Base-by-base conservation (phyloP, 805 yeast genomes). In the Debaryomyces castellii region DNA sequence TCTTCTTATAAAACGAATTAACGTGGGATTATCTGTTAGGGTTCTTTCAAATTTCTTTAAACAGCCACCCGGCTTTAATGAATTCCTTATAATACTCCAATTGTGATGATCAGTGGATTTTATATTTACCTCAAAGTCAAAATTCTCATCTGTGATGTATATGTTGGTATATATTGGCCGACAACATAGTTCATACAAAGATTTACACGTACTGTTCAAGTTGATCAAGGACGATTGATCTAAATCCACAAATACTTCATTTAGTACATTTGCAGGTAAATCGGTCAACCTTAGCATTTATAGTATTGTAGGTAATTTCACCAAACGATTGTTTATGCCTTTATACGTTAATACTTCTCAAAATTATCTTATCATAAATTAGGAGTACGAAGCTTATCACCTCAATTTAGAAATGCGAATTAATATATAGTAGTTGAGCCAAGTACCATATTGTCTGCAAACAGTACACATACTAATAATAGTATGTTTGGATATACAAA, bases 31-130 rank as follows among this genome's bases (percentile, higher is more conserved):
- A 8, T 22, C 40, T 23, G 5, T 23, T 9, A 51, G 39, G 11
- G 44, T 16, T 20, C 44, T 38, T 21, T 51, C 54, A 23, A 51
- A 35, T 14, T 32, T 40, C 23, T 44, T 48, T 25, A 49, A 36
- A 23, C 34, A 16, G 17, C 33, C 32, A 20, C 24, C 30, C 1
- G 16, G 16, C 11, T 33, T 23, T 24, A 41, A 39, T 5, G 45
- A 30, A 27, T 28, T 45, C 18, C 40, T 33, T 18, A 48, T 36
- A n/a, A 46, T 21, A 21, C 46, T 32, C 50, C 50, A 44, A 12
- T 44, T 28, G 21, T 10, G 9, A 20, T 27, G 20, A 40, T 22
- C 23, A 5, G 7, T 21, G 10, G 23, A 20, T 7, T 6, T 21
- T 22, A 28, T n/a, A 3, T 14, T 28, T 9, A 7, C 14, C 4